A percentile compares a stretch with the other conserved stretches of the same genome.
Evolutionary conservation across 495 filamentous ascomycete genomes (phyloP).

Genomic region (Trichoderma reesei): DNA sequence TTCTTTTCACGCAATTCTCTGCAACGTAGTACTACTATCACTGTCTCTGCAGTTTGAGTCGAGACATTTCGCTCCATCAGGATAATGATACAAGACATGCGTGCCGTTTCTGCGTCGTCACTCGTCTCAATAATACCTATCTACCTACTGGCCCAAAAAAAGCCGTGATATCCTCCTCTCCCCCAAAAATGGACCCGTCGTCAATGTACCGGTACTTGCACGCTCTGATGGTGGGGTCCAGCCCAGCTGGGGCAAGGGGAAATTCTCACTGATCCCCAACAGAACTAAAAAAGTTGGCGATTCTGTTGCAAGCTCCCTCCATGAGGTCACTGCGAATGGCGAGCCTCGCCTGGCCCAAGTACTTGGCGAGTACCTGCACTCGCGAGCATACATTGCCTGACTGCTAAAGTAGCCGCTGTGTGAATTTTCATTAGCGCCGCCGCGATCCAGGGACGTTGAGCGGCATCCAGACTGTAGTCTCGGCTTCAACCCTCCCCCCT

Average conservation of each 20-base stretch:
- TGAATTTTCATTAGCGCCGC: slow-evolving; percentile 7
- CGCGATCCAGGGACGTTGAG: slow-evolving; percentile 6
- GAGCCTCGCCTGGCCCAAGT: background rate
- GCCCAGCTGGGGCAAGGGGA: slow-evolving; percentile 5
- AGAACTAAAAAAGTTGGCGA: slow-evolving; percentile 12
- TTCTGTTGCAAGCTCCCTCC: background rate
- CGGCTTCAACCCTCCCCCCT: slow-evolving; percentile 3
- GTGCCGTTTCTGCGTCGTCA: too few relatives aligned
- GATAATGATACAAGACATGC: background rate
- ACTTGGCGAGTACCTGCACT: background rate
- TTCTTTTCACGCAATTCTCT: too few relatives aligned
- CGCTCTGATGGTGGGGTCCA: background rate
- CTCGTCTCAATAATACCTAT: background rate
- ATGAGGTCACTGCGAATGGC: background rate
- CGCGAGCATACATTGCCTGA: background rate
- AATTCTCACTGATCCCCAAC: slow-evolving; percentile 12
- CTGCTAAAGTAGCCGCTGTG: background rate
- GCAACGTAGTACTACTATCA: too few relatives aligned
- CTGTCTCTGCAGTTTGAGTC: too few relatives aligned
- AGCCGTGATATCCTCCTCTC: background rate
- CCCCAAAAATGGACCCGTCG: background rate
- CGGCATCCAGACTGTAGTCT: slow-evolving; percentile 2
- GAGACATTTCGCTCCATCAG: too few relatives aligned
- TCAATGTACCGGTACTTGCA: background rate
- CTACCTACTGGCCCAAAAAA: background rate